Evolutionary conservation across 139 green algal species (phyloP), one percentile per base, ranked within the genome.

Genomic region (Chloropicon primus): DNA sequence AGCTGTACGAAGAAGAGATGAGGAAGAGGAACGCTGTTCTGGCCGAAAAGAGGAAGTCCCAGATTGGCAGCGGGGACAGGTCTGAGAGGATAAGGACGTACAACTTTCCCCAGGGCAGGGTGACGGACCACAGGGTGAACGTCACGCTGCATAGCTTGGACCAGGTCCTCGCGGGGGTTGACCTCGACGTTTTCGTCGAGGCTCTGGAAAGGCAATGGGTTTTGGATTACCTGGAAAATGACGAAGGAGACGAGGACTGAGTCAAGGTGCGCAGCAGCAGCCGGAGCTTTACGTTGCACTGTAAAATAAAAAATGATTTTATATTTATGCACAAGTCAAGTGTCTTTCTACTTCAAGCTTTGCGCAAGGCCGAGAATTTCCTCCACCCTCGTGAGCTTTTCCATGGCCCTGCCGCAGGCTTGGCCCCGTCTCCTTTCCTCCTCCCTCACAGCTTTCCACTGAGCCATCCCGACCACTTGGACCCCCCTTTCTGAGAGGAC

Each of bases 111-210:
- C 41, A 62, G 41, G 41, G 41, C 41, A 5, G 41, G 41, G 41
- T 62, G 41, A 62, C 41, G 41, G 41, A 62, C 41, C 41, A 62
- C 41, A 29, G 74, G 21, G 28, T 62, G 2, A n/a, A n/a, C 24
- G 27, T 78, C 2, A 78, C 74, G 21, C 24, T 72, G 21, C 62
- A 78, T 71, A 27, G 1, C 2, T 17, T 78, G 5, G 74, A 78
- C 24, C 27, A 71, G 24, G 28, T 78, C 21, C 2, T 78, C 5
- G 27, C 5, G 21, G 74, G 27, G 21, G 74, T 27, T 21, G 27
- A 62, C 10, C 41, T 78, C 24, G 74, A 78, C 22, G 74, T 26
- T 27, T 72, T 78, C 17, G 28, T 25, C 74, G 74, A 78, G 25
- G 10, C 26, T 24, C 28, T 77, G 2, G 25, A 78, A 5, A 62